These are phyloP conservation scores for Clitopilus passeckerianus DNA, from an alignment of 768 basidiomycete species.

Conservation along the genomic window DNA sequence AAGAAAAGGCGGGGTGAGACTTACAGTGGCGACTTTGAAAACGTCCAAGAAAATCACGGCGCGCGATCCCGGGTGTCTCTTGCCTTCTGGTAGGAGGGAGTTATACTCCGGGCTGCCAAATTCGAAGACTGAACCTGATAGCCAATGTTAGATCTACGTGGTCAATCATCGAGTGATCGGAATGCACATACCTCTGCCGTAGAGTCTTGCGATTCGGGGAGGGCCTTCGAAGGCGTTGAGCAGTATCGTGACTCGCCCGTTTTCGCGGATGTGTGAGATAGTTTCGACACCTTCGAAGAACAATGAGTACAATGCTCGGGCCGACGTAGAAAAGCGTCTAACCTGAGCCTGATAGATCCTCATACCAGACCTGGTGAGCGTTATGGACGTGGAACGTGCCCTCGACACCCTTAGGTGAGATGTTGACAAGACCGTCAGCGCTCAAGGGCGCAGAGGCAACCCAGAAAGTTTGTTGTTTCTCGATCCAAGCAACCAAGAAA, in stretches of 20 bases:
- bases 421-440: constrained; percentile 56
- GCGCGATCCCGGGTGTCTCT: constrained; percentile 52
- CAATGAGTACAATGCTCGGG: neutral
- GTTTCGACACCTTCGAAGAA: constrained; percentile 33
- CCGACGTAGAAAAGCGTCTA: constrained; percentile 11
- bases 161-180: constrained; percentile 1
- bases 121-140: constrained; percentile 52
- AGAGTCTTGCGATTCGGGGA: constrained; percentile 52
- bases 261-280: constrained; percentile 51
- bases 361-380: constrained; percentile 62
- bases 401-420: constrained; percentile 61
- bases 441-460: constrained; percentile 63
- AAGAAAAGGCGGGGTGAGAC: constrained; percentile 8
- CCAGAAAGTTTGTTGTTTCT: constrained; percentile 65
- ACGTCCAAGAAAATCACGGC: constrained; percentile 58
- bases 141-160: neutral
- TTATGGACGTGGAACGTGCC: constrained; percentile 61
- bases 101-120: constrained; percentile 61
- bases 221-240: constrained; percentile 62
- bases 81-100: constrained; percentile 36
- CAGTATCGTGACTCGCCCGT: constrained; percentile 54
- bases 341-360: constrained; percentile 71
- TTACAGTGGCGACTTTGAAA: constrained; percentile 47
- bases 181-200: constrained; percentile 44
- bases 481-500: constrained; percentile 51